Evolutionary conservation across 768 basidiomycete genomes (phyloP).

Genomic region (Phlegmacium glaucopus): DNA sequence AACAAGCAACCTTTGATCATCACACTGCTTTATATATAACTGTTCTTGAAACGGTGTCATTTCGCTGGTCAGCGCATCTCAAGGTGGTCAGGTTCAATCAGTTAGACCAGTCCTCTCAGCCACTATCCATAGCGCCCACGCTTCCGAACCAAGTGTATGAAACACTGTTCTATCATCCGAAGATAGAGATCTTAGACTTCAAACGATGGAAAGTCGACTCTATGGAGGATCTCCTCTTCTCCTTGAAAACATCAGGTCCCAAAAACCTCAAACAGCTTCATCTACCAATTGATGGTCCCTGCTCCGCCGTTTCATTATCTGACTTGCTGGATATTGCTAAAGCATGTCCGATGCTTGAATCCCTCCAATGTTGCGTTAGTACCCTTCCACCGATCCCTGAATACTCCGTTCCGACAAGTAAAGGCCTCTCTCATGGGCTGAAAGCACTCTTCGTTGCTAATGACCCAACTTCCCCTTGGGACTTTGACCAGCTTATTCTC

Average conservation of each 20-base stretch:
- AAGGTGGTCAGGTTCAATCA: no score
- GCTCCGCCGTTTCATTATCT: background rate
- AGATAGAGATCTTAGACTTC: slow-evolving; percentile 3
- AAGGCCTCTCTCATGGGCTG: slow-evolving; percentile 2
- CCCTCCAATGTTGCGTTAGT: slow-evolving; percentile 3
- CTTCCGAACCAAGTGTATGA: background rate
- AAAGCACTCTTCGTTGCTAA: slow-evolving; percentile 3
- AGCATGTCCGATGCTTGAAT: slow-evolving; percentile 3
- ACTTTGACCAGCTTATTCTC: background rate
- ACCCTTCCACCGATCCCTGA: background rate
- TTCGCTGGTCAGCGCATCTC: no score
- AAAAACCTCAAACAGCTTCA: slow-evolving; percentile 7
- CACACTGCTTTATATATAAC: no score
- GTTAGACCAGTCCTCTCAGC: no score
- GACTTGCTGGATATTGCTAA: slow-evolving; percentile 3
- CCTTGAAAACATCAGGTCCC: background rate
- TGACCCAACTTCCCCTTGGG: background rate
- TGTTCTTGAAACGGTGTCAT: no score
- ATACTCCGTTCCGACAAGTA: background rate
- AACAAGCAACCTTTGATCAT: no score
- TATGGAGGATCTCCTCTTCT: background rate
- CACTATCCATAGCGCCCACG: background rate
- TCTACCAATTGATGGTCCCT: slow-evolving; percentile 1
- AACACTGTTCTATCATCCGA: background rate
- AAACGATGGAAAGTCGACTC: background rate